phyloP scores from a whole-genome alignment of 2,329 filamentous ascomycete genomes.

The Paracamarosporium sp. region DNA sequence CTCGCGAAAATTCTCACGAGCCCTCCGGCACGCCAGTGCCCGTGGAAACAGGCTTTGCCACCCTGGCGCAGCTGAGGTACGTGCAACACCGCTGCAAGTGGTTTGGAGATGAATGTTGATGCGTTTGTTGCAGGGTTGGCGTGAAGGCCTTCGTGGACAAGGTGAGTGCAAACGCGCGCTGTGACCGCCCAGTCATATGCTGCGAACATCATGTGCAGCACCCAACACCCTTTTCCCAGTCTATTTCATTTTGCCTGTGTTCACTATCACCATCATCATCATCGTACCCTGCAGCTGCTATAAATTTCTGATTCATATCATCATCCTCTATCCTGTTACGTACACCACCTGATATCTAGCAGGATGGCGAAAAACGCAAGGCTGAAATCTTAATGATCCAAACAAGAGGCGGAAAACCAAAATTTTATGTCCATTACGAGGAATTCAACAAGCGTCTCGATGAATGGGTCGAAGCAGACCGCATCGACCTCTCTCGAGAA shows the following conservation, averaged over 20 bases:
- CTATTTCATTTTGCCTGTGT: too few species aligned
- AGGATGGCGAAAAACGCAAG: constrained; percentile 84
- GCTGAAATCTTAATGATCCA: constrained; percentile 97
- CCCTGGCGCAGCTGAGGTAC: constrained; percentile 80
- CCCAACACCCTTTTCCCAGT: too few species aligned
- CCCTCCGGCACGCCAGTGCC: constrained; percentile 63
- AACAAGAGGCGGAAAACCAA: constrained; percentile 84
- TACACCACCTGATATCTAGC: constrained; percentile 23
- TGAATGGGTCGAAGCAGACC: constrained; percentile 85
- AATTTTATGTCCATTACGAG: constrained; percentile 97
- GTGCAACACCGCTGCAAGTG: constrained; percentile 46
- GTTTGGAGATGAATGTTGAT: constrained; percentile 34
- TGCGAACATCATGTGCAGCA: constrained; percentile 20
- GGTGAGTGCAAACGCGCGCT: constrained; percentile 55
- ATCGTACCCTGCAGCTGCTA: too few species aligned
- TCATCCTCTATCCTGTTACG: background rate
- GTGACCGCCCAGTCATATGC: constrained; percentile 3
- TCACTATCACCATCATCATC: too few species aligned
- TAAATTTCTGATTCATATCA: too few species aligned
- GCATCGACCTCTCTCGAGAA: constrained; percentile 86
- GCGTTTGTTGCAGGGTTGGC: constrained; percentile 61
- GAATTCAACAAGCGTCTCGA: constrained; percentile 92
- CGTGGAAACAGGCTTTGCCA: constrained; percentile 80
- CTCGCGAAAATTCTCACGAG: constrained; percentile 62
- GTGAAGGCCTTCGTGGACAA: constrained; percentile 73